Base-by-base conservation (phyloP, 345 rosid species). In the Abelmoschus esculentus region DNA sequence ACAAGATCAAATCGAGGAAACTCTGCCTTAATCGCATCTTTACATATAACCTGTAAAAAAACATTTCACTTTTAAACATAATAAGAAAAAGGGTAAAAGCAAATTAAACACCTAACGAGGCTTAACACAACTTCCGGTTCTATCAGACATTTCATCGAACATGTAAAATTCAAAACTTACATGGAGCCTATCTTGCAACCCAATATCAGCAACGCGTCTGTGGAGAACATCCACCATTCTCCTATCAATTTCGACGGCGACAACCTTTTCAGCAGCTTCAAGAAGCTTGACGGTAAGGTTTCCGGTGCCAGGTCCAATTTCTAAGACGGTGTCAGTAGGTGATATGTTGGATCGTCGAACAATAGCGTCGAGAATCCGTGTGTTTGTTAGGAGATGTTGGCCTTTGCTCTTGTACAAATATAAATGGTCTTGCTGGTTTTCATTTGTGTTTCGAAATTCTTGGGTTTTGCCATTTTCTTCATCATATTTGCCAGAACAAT, bases 241-340 rank as follows among this genome's bases (percentile, higher is more conserved):
- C 19, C 72, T 66, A 68, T 95, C 97, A 7, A 91, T 32, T 80
- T 95, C 96, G 12, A 95, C 69, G 5, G 97, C 92, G 47, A 83
- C 78, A 56, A 95, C 97, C 72, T 70, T 82, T 1, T 74, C 70
- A 59, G 90, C 82, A 31, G 77, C 86, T 66, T 88, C 74, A 12
- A 87, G 86, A 38, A 95, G 97, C 82, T 82, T 90, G 68, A 90
- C 81, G 8, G 97, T 95, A 77, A 91, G 97, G 63, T 91, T 95
- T 38, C 96, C 97, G 2, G 97, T 91, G 3, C 96, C 97, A 8
- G 96, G 97, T 61, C 96, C 97, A 19, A 95, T 88, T 82, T 95
- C 96, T 5, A 95, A 73, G 44, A 91, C 93, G 0, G 90, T 88
- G 67, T 95, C 97, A 0, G 80, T 73, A 2, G 87, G 82, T 32